These are phyloP conservation scores for Oropetium thomaeum DNA, from an alignment of 176 grass and related monocot species.

Conservation along the genomic window DNA sequence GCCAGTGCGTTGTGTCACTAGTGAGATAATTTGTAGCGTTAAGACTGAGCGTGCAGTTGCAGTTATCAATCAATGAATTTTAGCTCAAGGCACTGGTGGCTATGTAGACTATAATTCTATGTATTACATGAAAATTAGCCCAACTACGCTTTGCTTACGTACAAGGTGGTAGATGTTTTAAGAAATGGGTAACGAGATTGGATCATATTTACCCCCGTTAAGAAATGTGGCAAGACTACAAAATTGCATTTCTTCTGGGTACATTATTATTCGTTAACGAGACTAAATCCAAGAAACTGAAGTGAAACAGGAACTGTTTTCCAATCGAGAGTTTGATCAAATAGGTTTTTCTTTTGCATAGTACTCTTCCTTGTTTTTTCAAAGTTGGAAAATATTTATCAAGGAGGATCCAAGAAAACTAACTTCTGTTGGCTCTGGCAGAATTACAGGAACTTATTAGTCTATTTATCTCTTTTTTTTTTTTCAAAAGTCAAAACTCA, in stretches of 20 bases:
- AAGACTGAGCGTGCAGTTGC: neutral
- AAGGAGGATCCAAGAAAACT: neutral
- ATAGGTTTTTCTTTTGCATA: too few relatives aligned
- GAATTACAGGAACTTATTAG: too few relatives aligned
- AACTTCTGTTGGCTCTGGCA: too few relatives aligned
- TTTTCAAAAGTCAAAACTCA: too few relatives aligned
- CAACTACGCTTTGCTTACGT: neutral
- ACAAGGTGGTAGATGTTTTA: neutral
- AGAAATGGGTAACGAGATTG: neutral
- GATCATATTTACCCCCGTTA: neutral
- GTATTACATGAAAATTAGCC: neutral
- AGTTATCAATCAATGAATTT: neutral
- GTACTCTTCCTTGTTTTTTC: neutral
- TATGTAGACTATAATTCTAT: neutral
- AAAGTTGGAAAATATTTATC: slow-evolving; percentile 8
- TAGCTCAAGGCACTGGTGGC: neutral
- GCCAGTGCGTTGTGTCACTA: neutral
- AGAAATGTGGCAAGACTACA: too few relatives aligned
- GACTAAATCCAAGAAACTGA: too few relatives aligned
- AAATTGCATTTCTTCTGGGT: too few relatives aligned
- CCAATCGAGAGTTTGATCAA: too few relatives aligned
- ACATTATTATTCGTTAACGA: too few relatives aligned
- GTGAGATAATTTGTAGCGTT: neutral
- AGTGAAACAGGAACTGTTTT: too few relatives aligned
- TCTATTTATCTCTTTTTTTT: too few relatives aligned